These are phyloP conservation scores for Neofusicoccum laricinum DNA, from an alignment of 2,329 filamentous ascomycete genomes.

Conservation along the genomic window DNA sequence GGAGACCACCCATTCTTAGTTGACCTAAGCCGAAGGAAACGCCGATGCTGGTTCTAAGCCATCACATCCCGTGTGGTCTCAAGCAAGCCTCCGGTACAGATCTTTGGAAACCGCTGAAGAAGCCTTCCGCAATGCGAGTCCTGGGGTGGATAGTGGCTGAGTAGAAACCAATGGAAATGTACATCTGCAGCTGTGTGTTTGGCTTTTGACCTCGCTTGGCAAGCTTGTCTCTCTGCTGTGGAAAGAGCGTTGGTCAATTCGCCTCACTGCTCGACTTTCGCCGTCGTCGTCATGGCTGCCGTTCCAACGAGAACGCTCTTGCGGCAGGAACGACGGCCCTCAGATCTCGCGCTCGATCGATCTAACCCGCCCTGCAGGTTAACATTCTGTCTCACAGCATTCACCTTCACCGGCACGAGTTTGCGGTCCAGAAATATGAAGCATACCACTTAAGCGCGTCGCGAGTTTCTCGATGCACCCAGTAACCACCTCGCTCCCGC, in stretches of 20 bases:
- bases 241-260: not conserved
- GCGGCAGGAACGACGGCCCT: conserved; percentile 7
- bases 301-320: not conserved
- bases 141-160: too few relatives aligned
- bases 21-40: too few relatives aligned
- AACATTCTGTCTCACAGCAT: not conserved
- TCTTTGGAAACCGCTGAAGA: not conserved
- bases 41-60: too few relatives aligned
- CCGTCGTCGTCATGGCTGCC: not conserved
- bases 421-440: conserved; percentile 25
- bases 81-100: too few relatives aligned
- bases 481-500: conserved; percentile 19
- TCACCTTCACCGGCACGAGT: conserved; percentile 10
- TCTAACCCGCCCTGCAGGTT: not conserved
- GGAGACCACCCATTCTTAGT: too few relatives aligned
- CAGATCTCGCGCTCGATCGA: not conserved
- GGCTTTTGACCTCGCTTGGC: not conserved
- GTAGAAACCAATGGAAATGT: not conserved
- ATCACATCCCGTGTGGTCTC: too few relatives aligned
- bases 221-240: not conserved
- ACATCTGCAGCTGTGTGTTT: not conserved
- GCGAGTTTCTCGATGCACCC: conserved; percentile 37
- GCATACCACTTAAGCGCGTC: conserved; percentile 32
- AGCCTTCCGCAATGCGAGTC: not conserved
- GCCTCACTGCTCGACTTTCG: not conserved